phyloP scores from a whole-genome alignment of 75 land plant genomes.

The Gnetum montanum region DNA sequence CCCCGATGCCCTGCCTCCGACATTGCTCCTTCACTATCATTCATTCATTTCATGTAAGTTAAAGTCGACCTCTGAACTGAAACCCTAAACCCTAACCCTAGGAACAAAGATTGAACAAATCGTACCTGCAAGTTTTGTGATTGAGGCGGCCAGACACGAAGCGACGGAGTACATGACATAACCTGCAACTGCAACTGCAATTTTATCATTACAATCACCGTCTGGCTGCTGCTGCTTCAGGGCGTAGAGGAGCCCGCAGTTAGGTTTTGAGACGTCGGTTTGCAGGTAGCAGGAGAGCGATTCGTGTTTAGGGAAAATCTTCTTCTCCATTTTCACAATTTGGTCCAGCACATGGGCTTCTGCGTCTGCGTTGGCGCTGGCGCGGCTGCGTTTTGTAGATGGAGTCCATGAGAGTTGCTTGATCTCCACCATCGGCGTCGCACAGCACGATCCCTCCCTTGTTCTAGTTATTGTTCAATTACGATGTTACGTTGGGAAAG shows the following conservation, averaged over 20 bases:
- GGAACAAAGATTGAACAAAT: no score
- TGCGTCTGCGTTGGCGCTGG: no score
- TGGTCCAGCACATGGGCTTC: slow-evolving; percentile 19
- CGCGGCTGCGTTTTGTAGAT: background rate
- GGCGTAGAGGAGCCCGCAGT: slow-evolving; percentile 40
- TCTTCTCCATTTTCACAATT: slow-evolving; percentile 63
- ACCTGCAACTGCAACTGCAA: slow-evolving; percentile 55
- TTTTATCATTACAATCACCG: background rate
- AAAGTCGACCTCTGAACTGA: no score
- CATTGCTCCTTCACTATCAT: slow-evolving; percentile 67
- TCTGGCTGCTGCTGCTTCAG: background rate
- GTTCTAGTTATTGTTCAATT: no score
- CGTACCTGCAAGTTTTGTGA: slow-evolving; percentile 88
- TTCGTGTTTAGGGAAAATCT: slow-evolving; percentile 90
- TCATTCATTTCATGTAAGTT: no score
- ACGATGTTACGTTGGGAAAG: no score
- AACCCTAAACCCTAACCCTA: no score
- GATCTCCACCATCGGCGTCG: background rate
- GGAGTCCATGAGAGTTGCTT: background rate
- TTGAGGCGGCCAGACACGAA: slow-evolving; percentile 64
- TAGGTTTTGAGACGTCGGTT: slow-evolving; percentile 46
- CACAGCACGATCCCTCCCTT: no score
- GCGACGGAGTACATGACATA: slow-evolving; percentile 77
- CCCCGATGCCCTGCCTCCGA: slow-evolving; percentile 75
- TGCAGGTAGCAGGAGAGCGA: slow-evolving; percentile 52